phyloP scores from a whole-genome alignment of 2,329 filamentous ascomycete species.

The Atkinsonella hypoxylon region DNA sequence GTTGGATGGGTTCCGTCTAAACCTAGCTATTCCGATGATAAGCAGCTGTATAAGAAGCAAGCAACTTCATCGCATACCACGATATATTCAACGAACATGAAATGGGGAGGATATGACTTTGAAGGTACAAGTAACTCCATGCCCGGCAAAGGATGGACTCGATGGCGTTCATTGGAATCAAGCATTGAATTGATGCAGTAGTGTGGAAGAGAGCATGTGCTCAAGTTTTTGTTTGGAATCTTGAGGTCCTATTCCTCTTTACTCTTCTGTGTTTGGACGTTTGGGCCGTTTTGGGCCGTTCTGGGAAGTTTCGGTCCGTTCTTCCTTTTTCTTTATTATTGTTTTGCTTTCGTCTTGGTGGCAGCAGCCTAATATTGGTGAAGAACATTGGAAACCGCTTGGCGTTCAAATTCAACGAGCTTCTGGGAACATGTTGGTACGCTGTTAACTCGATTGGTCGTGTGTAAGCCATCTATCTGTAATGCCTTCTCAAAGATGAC shows the following conservation, averaged over 20 bases:
- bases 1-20: no score
- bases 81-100: background rate
- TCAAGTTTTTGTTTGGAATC: background rate
- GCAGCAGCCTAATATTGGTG: background rate
- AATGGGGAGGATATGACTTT: background rate
- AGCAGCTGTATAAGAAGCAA: no score
- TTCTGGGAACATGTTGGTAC: background rate
- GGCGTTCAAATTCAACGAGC: background rate
- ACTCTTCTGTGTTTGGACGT: constrained; percentile 5
- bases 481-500: no score
- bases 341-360: background rate
- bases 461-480: no score
- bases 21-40: no score
- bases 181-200: background rate
- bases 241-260: constrained; percentile 1
- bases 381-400: background rate
- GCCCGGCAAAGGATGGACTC: background rate
- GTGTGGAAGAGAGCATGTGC: background rate
- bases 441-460: background rate
- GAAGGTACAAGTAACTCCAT: background rate
- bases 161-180: constrained; percentile 13
- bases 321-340: constrained; percentile 3
- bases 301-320: constrained; percentile 2
- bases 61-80: background rate
- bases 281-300: constrained; percentile 11